Evolutionary conservation across 495 filamentous ascomycete species (phyloP).

Genomic region (Penicillium salamii): DNA sequence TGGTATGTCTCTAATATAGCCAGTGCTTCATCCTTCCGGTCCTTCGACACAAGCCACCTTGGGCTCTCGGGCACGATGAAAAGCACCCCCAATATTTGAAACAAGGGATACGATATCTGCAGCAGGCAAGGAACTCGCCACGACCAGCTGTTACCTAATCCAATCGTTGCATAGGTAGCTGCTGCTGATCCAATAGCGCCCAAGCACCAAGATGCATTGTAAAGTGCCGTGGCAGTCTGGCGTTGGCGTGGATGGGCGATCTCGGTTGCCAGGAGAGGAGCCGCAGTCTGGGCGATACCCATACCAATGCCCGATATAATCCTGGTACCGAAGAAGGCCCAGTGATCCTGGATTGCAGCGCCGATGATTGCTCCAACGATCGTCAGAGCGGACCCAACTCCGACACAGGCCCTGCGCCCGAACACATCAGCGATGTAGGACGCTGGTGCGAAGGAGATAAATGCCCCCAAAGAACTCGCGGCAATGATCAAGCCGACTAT

Average conservation of each 20-base stretch:
- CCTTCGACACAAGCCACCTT: conserved; percentile 42
- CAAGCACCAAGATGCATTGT: conserved; percentile 21
- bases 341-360: conserved; percentile 13
- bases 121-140: conserved; percentile 23
- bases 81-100: conserved; percentile 12
- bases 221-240: conserved; percentile 25
- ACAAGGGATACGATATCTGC: conserved; percentile 16
- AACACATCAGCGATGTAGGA: conserved; percentile 22
- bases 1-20: conserved; percentile 37
- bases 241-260: conserved; percentile 24
- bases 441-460: conserved; percentile 21
- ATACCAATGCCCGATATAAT: conserved; percentile 18
- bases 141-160: conserved; percentile 17
- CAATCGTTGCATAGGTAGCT: conserved; percentile 18
- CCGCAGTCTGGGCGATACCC: conserved; percentile 22
- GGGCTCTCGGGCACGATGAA: conserved; percentile 22
- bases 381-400: conserved; percentile 11
- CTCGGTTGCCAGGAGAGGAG: conserved; percentile 23
- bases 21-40: conserved; percentile 36
- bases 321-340: conserved; percentile 22
- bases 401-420: conserved; percentile 19
- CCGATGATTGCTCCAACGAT: conserved; percentile 18
- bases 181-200: conserved; percentile 20
- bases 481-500: conserved; percentile 27
- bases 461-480: conserved; percentile 21